Evolutionary conservation across 2,329 filamentous ascomycete genomes (phyloP).

Genomic region (Microdochium trichocladiopsis): DNA sequence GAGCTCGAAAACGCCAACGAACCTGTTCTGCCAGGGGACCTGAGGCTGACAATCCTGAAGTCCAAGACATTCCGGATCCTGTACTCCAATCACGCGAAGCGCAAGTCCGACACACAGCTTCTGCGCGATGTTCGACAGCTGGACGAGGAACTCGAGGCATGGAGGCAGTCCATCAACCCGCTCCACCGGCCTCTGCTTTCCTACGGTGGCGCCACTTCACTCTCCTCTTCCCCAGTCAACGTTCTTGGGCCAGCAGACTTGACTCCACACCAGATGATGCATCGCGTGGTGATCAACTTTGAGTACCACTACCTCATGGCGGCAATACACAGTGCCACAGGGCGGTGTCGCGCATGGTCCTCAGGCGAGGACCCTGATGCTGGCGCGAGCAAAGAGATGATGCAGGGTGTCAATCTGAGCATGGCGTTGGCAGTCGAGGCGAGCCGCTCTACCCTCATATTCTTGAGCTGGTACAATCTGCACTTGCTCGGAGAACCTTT

Average conservation of each 20-base stretch:
- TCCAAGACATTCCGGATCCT: slow-evolving; percentile 38
- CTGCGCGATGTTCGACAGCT: slow-evolving; percentile 47
- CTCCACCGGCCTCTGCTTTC: slow-evolving; percentile 39
- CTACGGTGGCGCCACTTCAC: slow-evolving; percentile 12
- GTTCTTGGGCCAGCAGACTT: neutral
- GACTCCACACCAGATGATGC: slow-evolving; percentile 30
- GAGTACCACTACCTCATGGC: slow-evolving; percentile 50
- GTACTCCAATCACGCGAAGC: slow-evolving; percentile 38
- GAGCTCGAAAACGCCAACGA: slow-evolving; percentile 14
- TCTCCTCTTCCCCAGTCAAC: neutral
- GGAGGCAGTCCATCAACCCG: slow-evolving; percentile 40
- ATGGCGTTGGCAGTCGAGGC: slow-evolving; percentile 46
- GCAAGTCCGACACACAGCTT: slow-evolving; percentile 46
- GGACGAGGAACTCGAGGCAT: slow-evolving; percentile 48
- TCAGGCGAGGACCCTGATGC: slow-evolving; percentile 19
- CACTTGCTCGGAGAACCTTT: slow-evolving; percentile 38
- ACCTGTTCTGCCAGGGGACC: slow-evolving; percentile 40
- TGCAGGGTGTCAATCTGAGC: slow-evolving; percentile 43
- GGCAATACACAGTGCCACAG: slow-evolving; percentile 47
- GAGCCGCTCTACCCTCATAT: slow-evolving; percentile 45
- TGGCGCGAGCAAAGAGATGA: slow-evolving; percentile 5
- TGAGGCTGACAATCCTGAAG: slow-evolving; percentile 43
- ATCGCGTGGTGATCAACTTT: slow-evolving; percentile 38
- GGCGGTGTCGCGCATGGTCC: slow-evolving; percentile 37
- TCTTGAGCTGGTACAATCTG: slow-evolving; percentile 32